phyloP scores from a whole-genome alignment of 495 filamentous ascomycete genomes.

The Letharia columbiana region DNA sequence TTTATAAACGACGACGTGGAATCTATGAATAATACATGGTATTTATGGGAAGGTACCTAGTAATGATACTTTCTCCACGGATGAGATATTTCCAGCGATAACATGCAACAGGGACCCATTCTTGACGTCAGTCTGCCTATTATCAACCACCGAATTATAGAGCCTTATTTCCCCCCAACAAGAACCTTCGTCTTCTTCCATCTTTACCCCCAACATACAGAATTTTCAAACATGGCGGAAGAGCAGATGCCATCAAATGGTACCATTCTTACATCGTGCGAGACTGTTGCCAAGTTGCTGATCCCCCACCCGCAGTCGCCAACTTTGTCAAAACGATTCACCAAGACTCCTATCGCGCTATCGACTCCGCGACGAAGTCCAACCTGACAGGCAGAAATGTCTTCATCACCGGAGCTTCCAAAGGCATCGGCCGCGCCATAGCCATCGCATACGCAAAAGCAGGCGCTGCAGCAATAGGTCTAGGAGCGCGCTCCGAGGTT shows the following conservation, averaged over 20 bases:
- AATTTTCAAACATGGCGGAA: not conserved
- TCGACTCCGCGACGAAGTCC: slow-evolving; percentile 22
- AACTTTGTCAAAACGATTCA: slow-evolving; percentile 23
- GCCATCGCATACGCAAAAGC: slow-evolving; percentile 38
- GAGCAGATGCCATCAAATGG: not conserved
- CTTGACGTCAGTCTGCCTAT: not conserved
- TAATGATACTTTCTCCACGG: too few relatives aligned
- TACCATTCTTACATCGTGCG: not conserved
- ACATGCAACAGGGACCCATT: too few relatives aligned
- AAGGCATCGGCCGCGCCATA: slow-evolving; percentile 40
- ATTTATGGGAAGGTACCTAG: too few relatives aligned
- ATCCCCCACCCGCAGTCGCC: not conserved
- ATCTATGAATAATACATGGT: too few relatives aligned
- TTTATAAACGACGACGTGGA: too few relatives aligned
- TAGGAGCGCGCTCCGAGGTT: slow-evolving; percentile 38
- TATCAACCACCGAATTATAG: not conserved
- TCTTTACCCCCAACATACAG: not conserved
- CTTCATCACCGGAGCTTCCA: slow-evolving; percentile 21
- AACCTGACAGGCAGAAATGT: slow-evolving; percentile 38
- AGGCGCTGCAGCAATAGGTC: slow-evolving; percentile 35
- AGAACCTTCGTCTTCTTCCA: not conserved
- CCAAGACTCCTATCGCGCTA: slow-evolving; percentile 33
- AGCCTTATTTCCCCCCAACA: not conserved
- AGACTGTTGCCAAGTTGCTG: not conserved
- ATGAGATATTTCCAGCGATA: too few relatives aligned